Evolutionary conservation across 192 early-diverging fungal genomes (phyloP), one percentile per base, ranked within the genome.

Genomic region (Coemansia furcata): DNA sequence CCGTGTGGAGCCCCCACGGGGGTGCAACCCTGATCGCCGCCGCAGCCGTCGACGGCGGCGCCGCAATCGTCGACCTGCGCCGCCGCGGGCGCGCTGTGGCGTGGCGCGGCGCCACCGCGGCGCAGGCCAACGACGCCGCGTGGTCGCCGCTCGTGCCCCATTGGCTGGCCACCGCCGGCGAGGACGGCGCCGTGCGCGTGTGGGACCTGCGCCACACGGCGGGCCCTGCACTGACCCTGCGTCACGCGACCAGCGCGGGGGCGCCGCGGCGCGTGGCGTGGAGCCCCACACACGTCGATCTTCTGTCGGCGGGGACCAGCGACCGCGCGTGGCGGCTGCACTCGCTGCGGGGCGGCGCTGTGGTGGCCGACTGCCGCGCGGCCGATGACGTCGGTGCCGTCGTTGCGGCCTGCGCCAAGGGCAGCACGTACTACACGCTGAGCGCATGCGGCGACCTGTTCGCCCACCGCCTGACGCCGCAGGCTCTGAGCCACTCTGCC

Each of bases 141-240:
- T 92, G 91, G 85, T 89, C 86, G 63, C 89, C 90, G 26, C 91
- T 90, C 66, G 71, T 91, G 52, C 91, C 91, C 14, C 89, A 90
- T 70, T 92, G 89, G 91, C 66, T 93, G 52, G 90, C 90, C 0
- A 85, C 80, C 6, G 76, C 82, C 21, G 87, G 86, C 67, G 87
- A 89, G 40, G 84, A 85, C 68, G 80, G 79, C 1, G 73, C 80
- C 1, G 88, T 88, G 35, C 81, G 87, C 14, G 60, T 93, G 9
- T 93, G 91, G 91, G 91, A 93, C 54, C 60, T 93, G 52, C 82
- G 91, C 10, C 89, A 85, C 62, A 55, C 78, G 12, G 83, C 86
- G 0, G 8, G 12, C 12, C 49, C 65, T 2, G 76, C 67, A 9
- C 47, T 64, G 9, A 60, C 60, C n/a, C 36, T 83, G 66, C 47